Base-by-base conservation (phyloP, 768 basidiomycete species). In the Hirschioporus abietinus region DNA sequence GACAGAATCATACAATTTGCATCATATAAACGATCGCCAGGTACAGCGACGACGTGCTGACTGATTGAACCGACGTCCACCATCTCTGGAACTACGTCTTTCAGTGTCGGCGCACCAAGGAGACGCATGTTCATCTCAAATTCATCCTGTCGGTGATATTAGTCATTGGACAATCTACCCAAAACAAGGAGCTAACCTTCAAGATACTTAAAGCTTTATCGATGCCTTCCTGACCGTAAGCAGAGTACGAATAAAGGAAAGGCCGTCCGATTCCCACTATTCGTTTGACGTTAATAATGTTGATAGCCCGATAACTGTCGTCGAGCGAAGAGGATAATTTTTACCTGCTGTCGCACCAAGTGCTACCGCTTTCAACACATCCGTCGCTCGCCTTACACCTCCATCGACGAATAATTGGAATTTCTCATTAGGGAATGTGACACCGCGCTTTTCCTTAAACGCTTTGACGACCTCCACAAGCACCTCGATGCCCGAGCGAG, bases 71-170 rank as follows among this genome's bases (percentile, higher is more conserved):
- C 84, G 15, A 88, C 87, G 69, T 98, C 94, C 8, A 99, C 93
- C 96, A 99, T 96, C 59, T 87, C 86, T 0, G 91, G 92, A 0
- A 88, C 86, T 66, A 99, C 79, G 35, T 98, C 93, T 64, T 83
- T 83, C 59, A 99, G 75, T 0, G 85, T 90, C 3, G 83, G 86
- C 0, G 95, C 95, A 7, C 96, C 96, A 30, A 99, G 77, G 1
- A 99, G 81, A 18, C 96, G 89, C 86, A 98, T 84, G 77, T 96
- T 95, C 96, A 99, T 98, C 81, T 96, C 93, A 71, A 99, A 94
- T 76, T 99, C 96, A 71, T 96, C 93, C 94, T 98, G 73, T 7
- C 17, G 25, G 71, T 42, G 10, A 25, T 60, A 34, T 35, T 20
- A 61, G 20, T 20, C 24, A 25, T 24, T n/a, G 30, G 42, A 15